phyloP scores from a whole-genome alignment of 2,329 filamentous ascomycete genomes.

The Pseudocercospora fuligena region DNA sequence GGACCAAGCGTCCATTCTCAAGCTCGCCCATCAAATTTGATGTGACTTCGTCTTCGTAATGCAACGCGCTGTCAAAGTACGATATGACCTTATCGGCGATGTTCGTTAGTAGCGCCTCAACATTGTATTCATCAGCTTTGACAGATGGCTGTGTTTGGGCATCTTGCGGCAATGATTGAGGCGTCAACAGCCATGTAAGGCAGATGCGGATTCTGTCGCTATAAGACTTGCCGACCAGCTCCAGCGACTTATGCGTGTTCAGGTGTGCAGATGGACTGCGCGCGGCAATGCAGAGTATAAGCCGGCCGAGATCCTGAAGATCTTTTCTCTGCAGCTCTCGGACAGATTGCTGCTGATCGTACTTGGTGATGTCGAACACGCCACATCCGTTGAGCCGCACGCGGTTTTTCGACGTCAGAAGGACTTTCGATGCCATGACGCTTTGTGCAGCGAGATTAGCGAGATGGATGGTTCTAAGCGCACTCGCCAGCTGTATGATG shows the following conservation, averaged over 20 bases:
- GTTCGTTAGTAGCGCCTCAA: constrained; percentile 77
- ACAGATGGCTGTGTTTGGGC: constrained; percentile 14
- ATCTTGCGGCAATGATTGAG: constrained; percentile 46
- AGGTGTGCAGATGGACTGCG: constrained; percentile 53
- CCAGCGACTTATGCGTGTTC: constrained; percentile 72
- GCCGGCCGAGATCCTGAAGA: constrained; percentile 78
- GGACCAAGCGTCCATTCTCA: constrained; percentile 85
- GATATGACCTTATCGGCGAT: constrained; percentile 79
- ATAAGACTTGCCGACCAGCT: constrained; percentile 77
- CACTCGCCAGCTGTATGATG: constrained; percentile 87
- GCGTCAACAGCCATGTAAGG: constrained; percentile 78
- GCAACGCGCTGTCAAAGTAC: constrained; percentile 77
- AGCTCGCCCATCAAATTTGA: constrained; percentile 77
- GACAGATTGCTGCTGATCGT: constrained; percentile 70
- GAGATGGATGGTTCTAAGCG: constrained; percentile 82
- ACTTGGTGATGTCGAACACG: constrained; percentile 86
- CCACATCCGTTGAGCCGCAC: constrained; percentile 87
- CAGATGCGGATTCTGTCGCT: constrained; percentile 78
- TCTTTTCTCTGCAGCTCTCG: constrained; percentile 86
- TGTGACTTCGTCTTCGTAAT: constrained; percentile 74
- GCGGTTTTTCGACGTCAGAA: constrained; percentile 87
- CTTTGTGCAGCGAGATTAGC: constrained; percentile 82
- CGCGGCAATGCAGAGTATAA: constrained; percentile 80
- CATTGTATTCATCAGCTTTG: constrained; percentile 62
- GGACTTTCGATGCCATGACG: constrained; percentile 84